A percentile compares a stretch with the other conserved stretches of the same genome.
Conservation (phyloP, 495 filamentous ascomycete species). For the Trypethelium eluteriae region DNA sequence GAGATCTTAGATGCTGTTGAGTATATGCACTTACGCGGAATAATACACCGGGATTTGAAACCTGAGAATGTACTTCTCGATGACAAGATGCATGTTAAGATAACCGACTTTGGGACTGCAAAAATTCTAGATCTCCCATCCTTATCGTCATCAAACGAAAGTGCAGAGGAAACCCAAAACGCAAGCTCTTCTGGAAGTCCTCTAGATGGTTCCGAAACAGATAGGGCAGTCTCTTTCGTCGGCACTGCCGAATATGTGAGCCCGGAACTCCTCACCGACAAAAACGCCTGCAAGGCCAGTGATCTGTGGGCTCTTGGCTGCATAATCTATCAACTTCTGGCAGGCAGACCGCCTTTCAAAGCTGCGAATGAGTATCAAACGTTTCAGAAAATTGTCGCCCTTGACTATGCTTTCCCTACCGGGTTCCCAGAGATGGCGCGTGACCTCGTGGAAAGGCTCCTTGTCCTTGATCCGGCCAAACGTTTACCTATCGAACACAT, state of each 20-base stretch:
- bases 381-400: conserved; percentile 92
- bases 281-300: conserved; percentile 95
- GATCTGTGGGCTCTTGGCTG: conserved; percentile 99
- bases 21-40: conserved; percentile 93
- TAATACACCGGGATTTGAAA: conserved; percentile 96
- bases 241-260: conserved; percentile 98
- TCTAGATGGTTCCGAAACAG: conserved; percentile 54
- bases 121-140: conserved; percentile 64
- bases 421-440: conserved; percentile 84
- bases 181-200: conserved; percentile 32
- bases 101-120: conserved; percentile 97
- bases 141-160: background rate
- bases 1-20: conserved; percentile 95
- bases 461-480: conserved; percentile 81
- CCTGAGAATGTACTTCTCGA: conserved; percentile 96
- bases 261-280: conserved; percentile 88
- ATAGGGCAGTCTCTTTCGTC: conserved; percentile 87
- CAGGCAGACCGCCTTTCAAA: conserved; percentile 93
- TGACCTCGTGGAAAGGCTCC: conserved; percentile 84
- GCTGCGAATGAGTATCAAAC: conserved; percentile 94
- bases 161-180: background rate
- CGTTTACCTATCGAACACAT: conserved; percentile 93
- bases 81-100: conserved; percentile 93
- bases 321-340: conserved; percentile 93
- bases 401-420: conserved; percentile 89